phyloP scores from a whole-genome alignment of 148 eudicot genomes.

The Camellia japonica region DNA sequence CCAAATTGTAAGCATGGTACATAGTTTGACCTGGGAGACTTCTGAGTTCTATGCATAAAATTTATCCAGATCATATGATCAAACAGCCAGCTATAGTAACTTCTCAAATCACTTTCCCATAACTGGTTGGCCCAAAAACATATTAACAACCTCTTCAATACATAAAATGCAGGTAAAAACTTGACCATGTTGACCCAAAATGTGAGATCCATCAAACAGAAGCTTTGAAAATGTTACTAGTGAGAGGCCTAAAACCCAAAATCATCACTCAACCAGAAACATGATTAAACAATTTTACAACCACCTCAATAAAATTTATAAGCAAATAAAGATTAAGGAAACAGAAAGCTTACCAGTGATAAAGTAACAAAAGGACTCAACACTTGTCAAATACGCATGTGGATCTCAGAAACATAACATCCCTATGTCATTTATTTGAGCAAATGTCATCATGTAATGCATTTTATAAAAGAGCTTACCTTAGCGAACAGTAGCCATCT shows the following conservation, averaged over 20 bases:
- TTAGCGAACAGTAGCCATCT: neutral
- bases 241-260: neutral
- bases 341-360: neutral
- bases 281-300: slow-evolving; percentile 1
- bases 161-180: neutral
- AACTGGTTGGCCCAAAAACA: neutral
- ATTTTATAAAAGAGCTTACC: neutral
- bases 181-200: neutral
- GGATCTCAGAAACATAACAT: neutral
- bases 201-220: neutral
- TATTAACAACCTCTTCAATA: neutral
- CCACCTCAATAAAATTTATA: neutral
- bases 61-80: neutral
- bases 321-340: neutral
- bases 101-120: neutral
- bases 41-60: neutral
- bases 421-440: neutral
- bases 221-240: neutral
- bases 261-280: neutral
- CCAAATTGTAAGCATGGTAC: neutral
- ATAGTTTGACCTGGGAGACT: neutral
- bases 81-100: neutral
- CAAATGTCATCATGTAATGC: neutral
- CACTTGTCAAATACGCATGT: neutral
- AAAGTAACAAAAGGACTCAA: neutral